These are phyloP conservation scores for Eremothecium sinecaudum DNA, from an alignment of 1,139 yeast genomes.

Conservation along the genomic window DNA sequence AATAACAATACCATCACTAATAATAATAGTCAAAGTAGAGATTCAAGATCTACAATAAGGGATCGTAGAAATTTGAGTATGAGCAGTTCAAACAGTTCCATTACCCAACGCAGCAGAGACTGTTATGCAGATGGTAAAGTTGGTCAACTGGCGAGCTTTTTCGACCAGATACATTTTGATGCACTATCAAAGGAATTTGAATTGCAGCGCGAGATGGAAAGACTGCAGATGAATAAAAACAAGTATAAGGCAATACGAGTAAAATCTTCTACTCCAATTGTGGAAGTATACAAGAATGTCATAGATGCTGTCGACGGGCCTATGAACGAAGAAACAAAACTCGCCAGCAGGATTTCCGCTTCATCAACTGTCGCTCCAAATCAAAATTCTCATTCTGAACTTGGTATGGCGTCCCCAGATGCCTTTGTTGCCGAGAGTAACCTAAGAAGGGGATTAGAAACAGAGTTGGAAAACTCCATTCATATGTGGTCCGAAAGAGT, in stretches of 20 bases:
- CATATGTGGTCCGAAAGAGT: slow-evolving; percentile 26
- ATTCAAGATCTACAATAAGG: slow-evolving; percentile 1
- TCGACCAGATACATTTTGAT: slow-evolving; percentile 71
- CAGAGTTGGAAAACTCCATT: slow-evolving; percentile 26
- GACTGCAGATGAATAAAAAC: slow-evolving; percentile 49
- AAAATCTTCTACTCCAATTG: slow-evolving; percentile 74
- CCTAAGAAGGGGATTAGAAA: slow-evolving; percentile 19
- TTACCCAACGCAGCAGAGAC: slow-evolving; percentile 13
- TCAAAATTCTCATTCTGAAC: slow-evolving; percentile 1
- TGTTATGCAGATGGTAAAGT: slow-evolving; percentile 38
- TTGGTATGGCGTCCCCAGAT: not conserved
- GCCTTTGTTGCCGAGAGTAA: slow-evolving; percentile 3
- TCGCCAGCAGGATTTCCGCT: not conserved
- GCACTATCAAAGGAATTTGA: slow-evolving; percentile 80
- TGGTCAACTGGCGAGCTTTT: slow-evolving; percentile 54
- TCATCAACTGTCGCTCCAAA: not conserved
- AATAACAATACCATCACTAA: not conserved
- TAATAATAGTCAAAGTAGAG: not conserved
- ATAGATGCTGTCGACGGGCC: slow-evolving; percentile 70
- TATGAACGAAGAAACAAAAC: slow-evolving; percentile 27
- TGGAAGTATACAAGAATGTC: slow-evolving; percentile 81
- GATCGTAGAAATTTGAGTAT: slow-evolving; percentile 10
- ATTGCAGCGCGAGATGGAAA: slow-evolving; percentile 73
- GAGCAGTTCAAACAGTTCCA: slow-evolving; percentile 13
- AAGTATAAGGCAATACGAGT: slow-evolving; percentile 70